These are phyloP conservation scores for Eucommia ulmoides DNA, from an alignment of 257 asterid species.

Conservation along the genomic window DNA sequence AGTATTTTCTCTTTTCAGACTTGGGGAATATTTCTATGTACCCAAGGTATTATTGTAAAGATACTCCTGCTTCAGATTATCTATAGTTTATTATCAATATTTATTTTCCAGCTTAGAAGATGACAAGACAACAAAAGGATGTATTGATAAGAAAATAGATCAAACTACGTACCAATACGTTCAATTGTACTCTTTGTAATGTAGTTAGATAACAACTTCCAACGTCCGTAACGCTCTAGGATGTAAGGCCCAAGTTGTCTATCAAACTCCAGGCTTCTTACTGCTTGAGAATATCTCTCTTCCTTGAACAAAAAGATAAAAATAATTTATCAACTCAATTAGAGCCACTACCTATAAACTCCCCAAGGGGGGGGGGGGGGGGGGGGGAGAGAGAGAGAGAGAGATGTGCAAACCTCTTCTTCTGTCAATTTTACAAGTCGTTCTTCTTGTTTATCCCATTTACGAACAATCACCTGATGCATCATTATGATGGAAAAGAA, in stretches of 20 bases:
- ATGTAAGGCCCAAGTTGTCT: slow-evolving; percentile 76
- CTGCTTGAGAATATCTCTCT: slow-evolving; percentile 60
- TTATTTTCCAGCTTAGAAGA: not conserved
- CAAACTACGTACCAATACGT: slow-evolving; percentile 67
- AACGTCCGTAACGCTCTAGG: slow-evolving; percentile 51
- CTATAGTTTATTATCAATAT: not conserved
- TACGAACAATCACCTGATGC: slow-evolving; percentile 64
- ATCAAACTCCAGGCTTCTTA: slow-evolving; percentile 78
- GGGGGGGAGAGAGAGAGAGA: slow-evolving; percentile 7
- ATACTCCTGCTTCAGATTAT: not conserved
- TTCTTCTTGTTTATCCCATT: slow-evolving; percentile 73
- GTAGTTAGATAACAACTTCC: slow-evolving; percentile 74
- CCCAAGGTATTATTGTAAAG: not conserved
- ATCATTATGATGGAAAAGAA: slow-evolving; percentile 6
- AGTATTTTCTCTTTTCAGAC: not conserved
- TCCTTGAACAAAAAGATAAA: slow-evolving; percentile 32
- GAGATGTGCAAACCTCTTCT: slow-evolving; percentile 51
- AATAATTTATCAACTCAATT: slow-evolving; percentile 7
- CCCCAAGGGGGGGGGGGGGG: too few species aligned
- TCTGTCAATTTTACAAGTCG: slow-evolving; percentile 48
- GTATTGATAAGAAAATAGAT: too few species aligned
- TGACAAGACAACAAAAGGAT: too few species aligned
- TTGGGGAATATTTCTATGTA: not conserved
- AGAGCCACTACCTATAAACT: too few species aligned
- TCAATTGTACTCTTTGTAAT: slow-evolving; percentile 55